Evolutionary conservation across 352 stramenopile species (phyloP).

Genomic region (Pythium plurisporium): DNA sequence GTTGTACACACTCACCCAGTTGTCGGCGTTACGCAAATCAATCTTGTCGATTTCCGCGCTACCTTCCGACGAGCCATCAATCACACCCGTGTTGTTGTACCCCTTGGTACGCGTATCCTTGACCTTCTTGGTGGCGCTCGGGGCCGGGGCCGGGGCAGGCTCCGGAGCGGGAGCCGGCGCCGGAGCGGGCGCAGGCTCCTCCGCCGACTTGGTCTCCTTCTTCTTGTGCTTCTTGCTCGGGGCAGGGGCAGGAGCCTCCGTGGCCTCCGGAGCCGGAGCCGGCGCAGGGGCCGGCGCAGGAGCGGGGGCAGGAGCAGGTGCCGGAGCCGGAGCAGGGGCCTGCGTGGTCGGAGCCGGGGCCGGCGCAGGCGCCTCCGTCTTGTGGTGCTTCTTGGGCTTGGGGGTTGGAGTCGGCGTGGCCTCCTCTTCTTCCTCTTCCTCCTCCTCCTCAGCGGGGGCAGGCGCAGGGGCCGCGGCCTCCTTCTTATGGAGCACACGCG

Average conservation of each 20-base stretch:
- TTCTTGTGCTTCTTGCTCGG: constrained; percentile 17
- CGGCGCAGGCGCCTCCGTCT: constrained; percentile 13
- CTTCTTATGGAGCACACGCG: constrained; percentile 22
- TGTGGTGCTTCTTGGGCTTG: no score
- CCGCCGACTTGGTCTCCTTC: constrained; percentile 5
- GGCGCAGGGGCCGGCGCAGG: constrained; percentile 2
- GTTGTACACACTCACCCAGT: constrained; percentile 81
- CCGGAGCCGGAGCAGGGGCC: constrained; percentile 10
- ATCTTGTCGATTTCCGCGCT: constrained; percentile 85
- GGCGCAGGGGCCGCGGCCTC: constrained; percentile 4
- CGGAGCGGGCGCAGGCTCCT: constrained; percentile 4
- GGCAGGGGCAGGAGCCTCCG: not conserved
- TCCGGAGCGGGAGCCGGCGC: constrained; percentile 7
- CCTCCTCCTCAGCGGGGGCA: constrained; percentile 10
- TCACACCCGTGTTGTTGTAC: constrained; percentile 68
- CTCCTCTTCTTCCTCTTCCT: constrained; percentile 17
- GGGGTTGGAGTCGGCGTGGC: no score
- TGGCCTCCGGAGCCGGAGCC: not conserved
- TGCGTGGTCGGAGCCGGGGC: constrained; percentile 10
- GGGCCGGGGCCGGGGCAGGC: not conserved
- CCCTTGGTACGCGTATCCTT: constrained; percentile 65
- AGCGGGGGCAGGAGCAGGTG: constrained; percentile 1
- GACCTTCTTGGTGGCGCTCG: constrained; percentile 20
- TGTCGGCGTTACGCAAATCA: constrained; percentile 60
- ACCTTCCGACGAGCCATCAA: constrained; percentile 74